Percentiles rank a stretch among this genome's conserved stretches.
Conservation (phyloP, 495 filamentous ascomycete species). For the Aspergillus homomorphus region DNA sequence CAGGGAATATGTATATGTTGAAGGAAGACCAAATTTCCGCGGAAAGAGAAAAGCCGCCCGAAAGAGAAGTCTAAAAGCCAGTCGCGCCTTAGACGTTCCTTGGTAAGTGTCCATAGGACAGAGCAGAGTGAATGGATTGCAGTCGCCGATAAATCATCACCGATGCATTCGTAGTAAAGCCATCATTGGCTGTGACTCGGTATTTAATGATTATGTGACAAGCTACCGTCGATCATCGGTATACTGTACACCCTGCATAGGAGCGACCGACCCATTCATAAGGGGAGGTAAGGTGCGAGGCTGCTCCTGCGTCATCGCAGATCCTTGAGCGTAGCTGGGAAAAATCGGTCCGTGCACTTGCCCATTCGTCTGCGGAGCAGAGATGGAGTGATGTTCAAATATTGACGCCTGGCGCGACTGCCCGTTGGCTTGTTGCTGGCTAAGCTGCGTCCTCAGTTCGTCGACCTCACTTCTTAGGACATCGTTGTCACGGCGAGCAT, state of each 20-base stretch:
- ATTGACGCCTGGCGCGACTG: conserved; percentile 40
- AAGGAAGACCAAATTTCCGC: conserved; percentile 9
- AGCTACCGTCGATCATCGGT: conserved; percentile 47
- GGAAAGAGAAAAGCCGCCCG: conserved; percentile 16
- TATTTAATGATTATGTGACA: not conserved
- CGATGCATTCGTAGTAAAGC: not conserved
- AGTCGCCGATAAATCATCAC: not conserved
- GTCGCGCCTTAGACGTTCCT: too few species aligned
- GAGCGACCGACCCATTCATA: conserved; percentile 48
- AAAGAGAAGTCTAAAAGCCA: conserved; percentile 21
- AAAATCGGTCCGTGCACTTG: conserved; percentile 34
- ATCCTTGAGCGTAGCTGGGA: conserved; percentile 32
- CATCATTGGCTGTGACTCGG: not conserved
- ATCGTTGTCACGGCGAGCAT: conserved; percentile 44
- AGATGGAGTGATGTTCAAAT: conserved; percentile 41
- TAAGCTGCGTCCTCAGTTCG: conserved; percentile 44
- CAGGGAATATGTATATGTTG: not conserved
- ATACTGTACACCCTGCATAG: conserved; percentile 59
- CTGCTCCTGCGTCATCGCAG: conserved; percentile 38
- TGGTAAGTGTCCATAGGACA: conserved; percentile 7
- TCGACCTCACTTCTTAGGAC: conserved; percentile 52
- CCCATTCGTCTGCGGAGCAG: conserved; percentile 36
- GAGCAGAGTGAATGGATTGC: not conserved
- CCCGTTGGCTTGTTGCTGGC: conserved; percentile 50
- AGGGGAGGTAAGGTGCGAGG: conserved; percentile 52